Evolutionary conservation across 768 basidiomycete species (phyloP), one percentile per base, ranked within the genome.

Genomic region (Boletus tomentosulus): DNA sequence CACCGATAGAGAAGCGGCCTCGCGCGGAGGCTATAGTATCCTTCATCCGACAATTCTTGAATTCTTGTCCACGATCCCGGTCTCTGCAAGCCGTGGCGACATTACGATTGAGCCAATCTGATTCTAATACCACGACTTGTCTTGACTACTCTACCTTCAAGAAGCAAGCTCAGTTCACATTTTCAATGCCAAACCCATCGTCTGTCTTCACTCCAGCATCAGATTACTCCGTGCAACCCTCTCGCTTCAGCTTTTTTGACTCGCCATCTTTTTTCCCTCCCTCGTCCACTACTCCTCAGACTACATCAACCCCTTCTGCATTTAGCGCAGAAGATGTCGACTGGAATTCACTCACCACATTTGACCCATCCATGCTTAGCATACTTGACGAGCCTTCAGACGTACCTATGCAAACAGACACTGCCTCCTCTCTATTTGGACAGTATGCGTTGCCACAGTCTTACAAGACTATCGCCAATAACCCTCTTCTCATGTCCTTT

Each of bases 401-500:
- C 45, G 75, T 76, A 31, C 77, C 82, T 3, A 85, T 85, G 80
- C 66, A 66, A 53, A 74, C 85, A 69, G 84, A 87, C 63, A 74
- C 79, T 50, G 73, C 50, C 19, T 43, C 79, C 13, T 69, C 68
- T 6, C 68, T 67, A 1, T 85, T 80, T 60, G 82, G 83, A 28
- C 69, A 72, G 50, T 74, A 71, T 57, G 73, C 79, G 7, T 73
- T 79, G n/a, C 62, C 67, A 16, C 66, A 77, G 31, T 68, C 76
- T 1, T 91, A 82, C 69, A 91, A 86, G 53, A 89, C 87, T 10
- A 85, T 94, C 53, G 89, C 89, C 46, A 84, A 78, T 71, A 92
- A 92, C 57, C 89, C 91, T 1, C 78, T 84, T 72, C 92, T 87
- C 75, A 89, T 88, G 76, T 89, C 89, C 19, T 87, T 87, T 65